Conservation (phyloP, 441 rosid species). For the Gossypium laxum region DNA sequence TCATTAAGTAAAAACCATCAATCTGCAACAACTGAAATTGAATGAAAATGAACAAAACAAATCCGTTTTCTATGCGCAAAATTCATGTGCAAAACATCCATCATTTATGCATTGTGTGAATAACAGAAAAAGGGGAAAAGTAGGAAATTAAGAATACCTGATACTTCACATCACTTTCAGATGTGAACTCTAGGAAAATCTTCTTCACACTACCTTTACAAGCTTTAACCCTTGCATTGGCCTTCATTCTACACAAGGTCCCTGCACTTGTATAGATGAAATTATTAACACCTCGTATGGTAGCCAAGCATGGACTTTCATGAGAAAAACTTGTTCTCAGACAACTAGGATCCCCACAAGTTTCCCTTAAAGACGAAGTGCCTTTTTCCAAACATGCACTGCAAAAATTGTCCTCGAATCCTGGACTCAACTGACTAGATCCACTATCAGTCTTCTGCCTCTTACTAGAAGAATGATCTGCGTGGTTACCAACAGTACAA, state of each 20-base stretch:
- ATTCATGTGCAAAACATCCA: neutral
- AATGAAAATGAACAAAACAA: conserved; percentile 14
- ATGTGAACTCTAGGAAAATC: conserved; percentile 56
- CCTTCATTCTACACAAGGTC: conserved; percentile 30
- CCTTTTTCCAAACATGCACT: conserved; percentile 8
- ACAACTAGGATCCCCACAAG: conserved; percentile 16
- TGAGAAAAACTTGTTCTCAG: conserved; percentile 20
- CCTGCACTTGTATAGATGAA: conserved; percentile 27
- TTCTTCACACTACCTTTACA: conserved; percentile 30
- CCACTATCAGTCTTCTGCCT: conserved; percentile 33
- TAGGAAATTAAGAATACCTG: conserved; percentile 31
- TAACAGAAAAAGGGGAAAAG: neutral
- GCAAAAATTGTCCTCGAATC: conserved; percentile 13
- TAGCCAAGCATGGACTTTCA: conserved; percentile 47
- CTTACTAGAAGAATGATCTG: conserved; percentile 38
- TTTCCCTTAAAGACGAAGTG: conserved; percentile 15
- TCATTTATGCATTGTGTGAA: neutral
- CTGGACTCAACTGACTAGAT: conserved; percentile 19
- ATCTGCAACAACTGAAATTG: conserved; percentile 60
- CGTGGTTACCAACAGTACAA: conserved; percentile 11
- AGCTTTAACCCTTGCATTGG: conserved; percentile 21
- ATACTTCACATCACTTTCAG: conserved; percentile 36
- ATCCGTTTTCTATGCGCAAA: neutral
- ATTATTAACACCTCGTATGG: conserved; percentile 31
- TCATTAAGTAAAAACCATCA: conserved; percentile 58